Percentiles rank a stretch among this genome's conserved stretches.
Evolutionary conservation across 2,329 filamentous ascomycete genomes (phyloP).

Genomic region (Pseudogymnoascus sp.): DNA sequence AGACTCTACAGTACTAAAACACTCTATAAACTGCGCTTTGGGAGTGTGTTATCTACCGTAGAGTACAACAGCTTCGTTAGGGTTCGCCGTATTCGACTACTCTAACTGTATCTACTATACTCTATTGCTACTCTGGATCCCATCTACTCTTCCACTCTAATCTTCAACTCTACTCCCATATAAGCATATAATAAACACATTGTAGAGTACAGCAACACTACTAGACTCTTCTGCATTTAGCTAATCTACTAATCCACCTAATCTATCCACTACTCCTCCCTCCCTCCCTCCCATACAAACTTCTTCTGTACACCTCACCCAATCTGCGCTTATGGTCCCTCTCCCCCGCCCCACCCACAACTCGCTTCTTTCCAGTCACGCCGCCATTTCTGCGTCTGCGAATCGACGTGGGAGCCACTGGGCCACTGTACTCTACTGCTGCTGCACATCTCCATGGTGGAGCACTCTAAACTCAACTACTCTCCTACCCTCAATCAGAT

Average conservation of each 20-base stretch:
- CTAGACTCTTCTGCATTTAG: neutral
- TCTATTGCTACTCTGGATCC: neutral
- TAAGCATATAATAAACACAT: neutral
- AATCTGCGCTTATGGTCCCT: neutral
- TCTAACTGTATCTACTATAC: neutral
- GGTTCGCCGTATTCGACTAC: neutral
- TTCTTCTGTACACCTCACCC: neutral
- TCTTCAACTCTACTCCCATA: neutral
- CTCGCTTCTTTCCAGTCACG: constrained; percentile 2
- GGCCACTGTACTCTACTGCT: neutral
- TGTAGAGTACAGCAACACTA: neutral
- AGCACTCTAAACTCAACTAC: neutral
- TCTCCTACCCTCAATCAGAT: constrained; percentile 1
- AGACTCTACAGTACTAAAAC: neutral
- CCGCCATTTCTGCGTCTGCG: neutral
- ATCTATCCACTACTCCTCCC: neutral
- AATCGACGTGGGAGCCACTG: neutral
- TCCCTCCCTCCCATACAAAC: neutral
- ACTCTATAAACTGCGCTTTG: neutral
- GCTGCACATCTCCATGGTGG: constrained; percentile 1
- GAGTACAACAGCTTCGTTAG: neutral
- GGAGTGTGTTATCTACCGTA: neutral
- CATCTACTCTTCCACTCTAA: neutral
- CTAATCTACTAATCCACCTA: neutral
- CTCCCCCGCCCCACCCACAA: neutral